Evolutionary conservation across 192 early-diverging fungal genomes (phyloP), one percentile per base, ranked within the genome.

Genomic region (Rhizoclosmatium globosum): DNA sequence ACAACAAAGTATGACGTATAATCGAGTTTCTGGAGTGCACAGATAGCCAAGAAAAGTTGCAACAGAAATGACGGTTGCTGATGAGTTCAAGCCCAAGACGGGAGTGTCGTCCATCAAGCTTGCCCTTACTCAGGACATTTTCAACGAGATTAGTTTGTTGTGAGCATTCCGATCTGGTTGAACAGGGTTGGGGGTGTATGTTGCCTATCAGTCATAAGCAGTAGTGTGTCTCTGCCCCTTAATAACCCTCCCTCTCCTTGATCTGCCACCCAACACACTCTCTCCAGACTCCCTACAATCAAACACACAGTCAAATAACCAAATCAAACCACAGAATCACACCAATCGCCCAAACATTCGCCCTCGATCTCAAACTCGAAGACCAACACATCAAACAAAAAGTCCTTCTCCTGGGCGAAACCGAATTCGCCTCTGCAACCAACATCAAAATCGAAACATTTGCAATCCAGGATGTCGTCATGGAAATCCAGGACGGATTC

Each of bases 371-470:
- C 38, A 77, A 68, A 47, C 46, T 77, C 64, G 75, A 68, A 50
- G 64, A 77, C 50, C 64, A 67, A 38, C 75, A 77, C 75, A 68
- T 77, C 64, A 77, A 68, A 31, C 65, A 77, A 64, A 42, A 6
- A 1, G 9, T 77, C 39, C 62, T 41, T 4, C 64, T 77, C 23
- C 31, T 77, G 7, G 75, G 75, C 9, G 21, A 65, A 15, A 38
- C 64, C 9, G n/a, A 41, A 2, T 38, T 77, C 9, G 7, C 67
- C 38, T 23, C 57, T 4, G 73, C 61, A 1, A 64, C 31, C 9
- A 64, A 75, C 73, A 75, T 75, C 46, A 43, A 64, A 38, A 21
- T 75, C 31, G 6, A 11, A n/a, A 64, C 7, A 0, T 75, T 75
- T 56, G 47, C 64, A 57, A 77, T 77, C 38, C 43, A 68, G 47